Percentiles rank a stretch among this genome's conserved stretches.
Evolutionary conservation across 2,329 filamentous ascomycete genomes (phyloP).

Genomic region (Blumeria graminis): DNA sequence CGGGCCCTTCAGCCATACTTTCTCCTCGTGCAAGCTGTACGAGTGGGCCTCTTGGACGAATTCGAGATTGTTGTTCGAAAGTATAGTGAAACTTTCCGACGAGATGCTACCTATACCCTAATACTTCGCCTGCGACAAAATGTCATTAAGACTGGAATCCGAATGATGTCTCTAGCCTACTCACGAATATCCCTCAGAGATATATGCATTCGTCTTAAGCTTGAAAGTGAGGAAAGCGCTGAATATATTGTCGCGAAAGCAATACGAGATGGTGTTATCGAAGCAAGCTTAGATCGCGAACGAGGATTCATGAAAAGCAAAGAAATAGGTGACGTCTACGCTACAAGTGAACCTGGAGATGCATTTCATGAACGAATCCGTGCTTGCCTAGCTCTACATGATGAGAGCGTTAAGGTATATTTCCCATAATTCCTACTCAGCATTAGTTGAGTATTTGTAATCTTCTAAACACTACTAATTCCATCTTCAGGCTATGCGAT

Average conservation of each 20-base stretch:
- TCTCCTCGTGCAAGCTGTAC: conserved; percentile 77
- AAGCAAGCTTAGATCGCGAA: conserved; percentile 83
- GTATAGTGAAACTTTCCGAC: conserved; percentile 65
- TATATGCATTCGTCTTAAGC: conserved; percentile 82
- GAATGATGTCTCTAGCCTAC: conserved; percentile 97
- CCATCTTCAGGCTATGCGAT: conserved; percentile 60
- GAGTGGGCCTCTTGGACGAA: conserved; percentile 83
- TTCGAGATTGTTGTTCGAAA: conserved; percentile 72
- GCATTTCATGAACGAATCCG: conserved; percentile 93
- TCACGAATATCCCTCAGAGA: conserved; percentile 90
- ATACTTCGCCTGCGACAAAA: conserved; percentile 91
- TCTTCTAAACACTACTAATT: neutral
- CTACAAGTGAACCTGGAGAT: conserved; percentile 83
- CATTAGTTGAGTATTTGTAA: too few relatives aligned
- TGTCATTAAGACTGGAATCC: conserved; percentile 96
- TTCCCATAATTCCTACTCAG: neutral
- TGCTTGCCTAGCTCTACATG: conserved; percentile 75
- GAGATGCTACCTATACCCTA: conserved; percentile 84
- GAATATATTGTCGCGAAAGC: conserved; percentile 99
- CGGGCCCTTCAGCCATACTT: conserved; percentile 80
- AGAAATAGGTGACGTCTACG: conserved; percentile 86
- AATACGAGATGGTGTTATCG: conserved; percentile 90
- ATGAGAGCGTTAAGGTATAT: conserved; percentile 89
- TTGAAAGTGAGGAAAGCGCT: conserved; percentile 88
- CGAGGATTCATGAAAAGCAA: conserved; percentile 97